Evolutionary conservation across 2,329 filamentous ascomycete species (phyloP).

Genomic region (Botrytis aclada): DNA sequence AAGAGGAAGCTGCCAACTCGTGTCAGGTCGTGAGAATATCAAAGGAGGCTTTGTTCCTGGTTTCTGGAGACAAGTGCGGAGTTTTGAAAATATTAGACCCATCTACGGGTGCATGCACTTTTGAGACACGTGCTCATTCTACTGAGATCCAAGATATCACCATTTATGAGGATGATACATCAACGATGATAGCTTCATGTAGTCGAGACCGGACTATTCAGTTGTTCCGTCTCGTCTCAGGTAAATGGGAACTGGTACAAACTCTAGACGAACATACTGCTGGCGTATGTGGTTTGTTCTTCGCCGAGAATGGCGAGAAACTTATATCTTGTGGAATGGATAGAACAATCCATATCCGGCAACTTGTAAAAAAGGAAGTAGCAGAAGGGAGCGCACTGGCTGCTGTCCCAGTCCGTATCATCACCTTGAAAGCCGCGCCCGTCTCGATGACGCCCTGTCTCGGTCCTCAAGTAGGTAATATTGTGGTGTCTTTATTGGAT

Average conservation of each 20-base stretch:
- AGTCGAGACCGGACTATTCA: conserved; percentile 91
- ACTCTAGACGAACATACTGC: conserved; percentile 90
- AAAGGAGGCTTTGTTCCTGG: conserved; percentile 60
- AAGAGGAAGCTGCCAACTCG: conserved; percentile 56
- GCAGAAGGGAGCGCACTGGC: conserved; percentile 61
- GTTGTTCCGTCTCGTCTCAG: conserved; percentile 64
- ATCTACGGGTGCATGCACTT: conserved; percentile 56
- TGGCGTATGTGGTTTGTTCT: conserved; percentile 74
- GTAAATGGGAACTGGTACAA: conserved; percentile 74
- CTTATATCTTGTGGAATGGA: conserved; percentile 87
- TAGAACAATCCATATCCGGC: conserved; percentile 78
- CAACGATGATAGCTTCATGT: conserved; percentile 72
- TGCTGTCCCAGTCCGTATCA: conserved; percentile 71
- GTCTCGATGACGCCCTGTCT: conserved; percentile 74
- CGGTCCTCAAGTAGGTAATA: conserved; percentile 49
- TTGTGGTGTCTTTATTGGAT: conserved; percentile 60
- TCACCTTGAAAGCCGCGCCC: conserved; percentile 82
- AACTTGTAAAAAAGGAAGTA: conserved; percentile 67
- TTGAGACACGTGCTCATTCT: conserved; percentile 81
- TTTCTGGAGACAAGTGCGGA: conserved; percentile 86
- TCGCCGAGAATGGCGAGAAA: conserved; percentile 62
- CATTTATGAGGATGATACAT: conserved; percentile 60
- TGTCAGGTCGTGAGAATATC: conserved; percentile 59
- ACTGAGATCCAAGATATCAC: conserved; percentile 81
- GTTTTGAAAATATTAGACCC: conserved; percentile 68